Conservation (phyloP, 352 stramenopile genomes). For the Pythium phragmiticola region DNA sequence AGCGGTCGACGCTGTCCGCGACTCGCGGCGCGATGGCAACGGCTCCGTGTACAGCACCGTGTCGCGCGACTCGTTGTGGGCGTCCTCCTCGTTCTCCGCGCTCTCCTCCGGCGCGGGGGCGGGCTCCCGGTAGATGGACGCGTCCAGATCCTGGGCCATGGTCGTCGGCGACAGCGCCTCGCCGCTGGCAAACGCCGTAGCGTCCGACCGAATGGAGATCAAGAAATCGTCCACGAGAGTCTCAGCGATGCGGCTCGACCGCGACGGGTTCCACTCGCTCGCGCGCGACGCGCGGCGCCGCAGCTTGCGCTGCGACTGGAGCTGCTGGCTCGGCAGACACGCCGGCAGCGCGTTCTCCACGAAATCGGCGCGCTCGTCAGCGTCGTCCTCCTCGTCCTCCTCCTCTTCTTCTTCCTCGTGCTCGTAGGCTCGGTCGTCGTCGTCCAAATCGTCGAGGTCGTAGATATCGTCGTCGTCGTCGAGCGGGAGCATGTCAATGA, state of each 20-base stretch:
- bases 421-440: constrained; percentile 3
- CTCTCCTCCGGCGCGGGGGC: not conserved
- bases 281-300: not conserved
- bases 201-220: constrained; percentile 5
- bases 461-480: no score
- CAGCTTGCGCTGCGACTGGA: constrained; percentile 2
- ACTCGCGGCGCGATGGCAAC: constrained; percentile 6
- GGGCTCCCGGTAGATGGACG: not conserved
- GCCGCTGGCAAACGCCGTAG: not conserved
- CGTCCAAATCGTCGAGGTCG: no score
- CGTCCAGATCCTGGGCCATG: constrained; percentile 5
- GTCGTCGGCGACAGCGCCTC: constrained; percentile 4
- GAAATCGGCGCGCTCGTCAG: constrained; percentile 3
- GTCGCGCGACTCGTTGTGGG: no score
- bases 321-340: constrained; percentile 8
- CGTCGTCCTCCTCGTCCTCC: not conserved
- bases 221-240: constrained; percentile 22
- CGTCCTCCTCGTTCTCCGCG: not conserved
- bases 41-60: no score
- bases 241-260: constrained; percentile 21
- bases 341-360: not conserved
- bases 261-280: constrained; percentile 19
- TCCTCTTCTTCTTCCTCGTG: constrained; percentile 13
- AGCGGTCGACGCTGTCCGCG: not conserved
- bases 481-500: not conserved